Evolutionary conservation across 345 rosid genomes (phyloP), one percentile per base, ranked within the genome.

Genomic region (Camelina sativa): DNA sequence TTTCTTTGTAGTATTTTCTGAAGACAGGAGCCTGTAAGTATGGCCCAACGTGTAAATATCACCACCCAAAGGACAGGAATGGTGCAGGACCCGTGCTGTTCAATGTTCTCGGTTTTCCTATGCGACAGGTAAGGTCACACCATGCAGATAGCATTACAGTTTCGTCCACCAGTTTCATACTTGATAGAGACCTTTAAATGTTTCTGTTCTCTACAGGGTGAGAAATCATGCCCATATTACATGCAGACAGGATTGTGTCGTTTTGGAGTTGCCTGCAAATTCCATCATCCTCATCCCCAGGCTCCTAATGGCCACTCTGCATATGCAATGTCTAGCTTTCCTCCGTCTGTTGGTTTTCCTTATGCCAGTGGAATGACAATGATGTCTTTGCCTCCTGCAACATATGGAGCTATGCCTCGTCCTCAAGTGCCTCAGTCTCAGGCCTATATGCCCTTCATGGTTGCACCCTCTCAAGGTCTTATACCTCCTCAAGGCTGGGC

Each of bases 1-100:
- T 53, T 35, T 52, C 4, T 48, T 66, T 67, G 83, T 87, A 91
- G 94, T 91, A 87, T 77, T 91, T 70, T 83, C 58, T 91, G 50
- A 91, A 86, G 88, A 91, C 97, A 44, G 97, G 97, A 55, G 88
- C 92, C 32, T 91, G 97, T 85, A 89, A 88, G 78, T 91, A 87
- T 69, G 97, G 94, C 55, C 47, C 89, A 35, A 86, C 94, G 10
- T 91, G 97, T 82, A 91, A 91, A 83, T 91, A 86, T 78, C 92
- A 91, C 76, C 97, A 91, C 75, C 94, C 97, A 63, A 91, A 87
- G 73, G 94, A 90, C 76, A 85, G 93, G 81, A 88, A 90, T 67
- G 96, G 96, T 71, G 96, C 93, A 64, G 96, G 88, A 76, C 93
- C 90, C 4, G 86, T 87, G 69, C 79, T 79, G 65, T 91, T 87